A percentile compares a stretch with the other conserved stretches of the same genome.
These are phyloP conservation scores for Phytopythium litorale DNA, from an alignment of 352 stramenopile genomes.

Conservation along the genomic window DNA sequence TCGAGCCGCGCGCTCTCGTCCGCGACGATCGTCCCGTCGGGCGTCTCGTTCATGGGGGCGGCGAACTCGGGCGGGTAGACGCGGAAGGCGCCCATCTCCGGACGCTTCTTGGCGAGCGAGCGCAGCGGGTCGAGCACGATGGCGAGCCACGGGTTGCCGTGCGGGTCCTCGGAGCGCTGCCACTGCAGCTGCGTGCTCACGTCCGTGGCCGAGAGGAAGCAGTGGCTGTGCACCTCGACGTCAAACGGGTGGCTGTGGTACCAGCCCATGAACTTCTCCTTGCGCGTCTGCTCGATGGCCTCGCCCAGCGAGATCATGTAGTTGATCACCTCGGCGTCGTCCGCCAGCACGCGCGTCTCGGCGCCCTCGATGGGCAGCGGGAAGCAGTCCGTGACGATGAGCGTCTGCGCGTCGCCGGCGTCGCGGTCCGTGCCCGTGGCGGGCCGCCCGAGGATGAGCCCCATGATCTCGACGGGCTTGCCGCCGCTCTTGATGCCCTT, in stretches of 20 bases:
- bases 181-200: slow-evolving; percentile 97
- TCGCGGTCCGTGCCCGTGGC: slow-evolving; percentile 81
- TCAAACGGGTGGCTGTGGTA: slow-evolving; percentile 99
- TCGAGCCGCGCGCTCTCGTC: slow-evolving; percentile 93
- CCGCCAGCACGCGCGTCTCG: slow-evolving; percentile 94
- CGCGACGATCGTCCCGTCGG: slow-evolving; percentile 92
- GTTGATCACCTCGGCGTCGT: slow-evolving; percentile 98
- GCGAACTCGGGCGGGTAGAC: slow-evolving; percentile 97
- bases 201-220: slow-evolving; percentile 97
- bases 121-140: slow-evolving; percentile 98
- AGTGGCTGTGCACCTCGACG: slow-evolving; percentile 94
- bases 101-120: slow-evolving; percentile 90
- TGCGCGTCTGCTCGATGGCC: slow-evolving; percentile 90
- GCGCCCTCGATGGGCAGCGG: slow-evolving; percentile 96
- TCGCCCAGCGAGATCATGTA: slow-evolving; percentile 99
- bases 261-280: slow-evolving; percentile 99
- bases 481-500: slow-evolving; percentile 95
- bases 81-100: slow-evolving; percentile 97
- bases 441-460: slow-evolving; percentile 94
- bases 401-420: slow-evolving; percentile 83
- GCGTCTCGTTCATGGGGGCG: slow-evolving; percentile 91
- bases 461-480: slow-evolving; percentile 99
- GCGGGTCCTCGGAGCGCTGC: slow-evolving; percentile 96
- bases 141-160: slow-evolving; percentile 95
- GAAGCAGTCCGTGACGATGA: slow-evolving; percentile 98